phyloP scores from a whole-genome alignment of 441 rosid species.

The Biscutella laevigata region DNA sequence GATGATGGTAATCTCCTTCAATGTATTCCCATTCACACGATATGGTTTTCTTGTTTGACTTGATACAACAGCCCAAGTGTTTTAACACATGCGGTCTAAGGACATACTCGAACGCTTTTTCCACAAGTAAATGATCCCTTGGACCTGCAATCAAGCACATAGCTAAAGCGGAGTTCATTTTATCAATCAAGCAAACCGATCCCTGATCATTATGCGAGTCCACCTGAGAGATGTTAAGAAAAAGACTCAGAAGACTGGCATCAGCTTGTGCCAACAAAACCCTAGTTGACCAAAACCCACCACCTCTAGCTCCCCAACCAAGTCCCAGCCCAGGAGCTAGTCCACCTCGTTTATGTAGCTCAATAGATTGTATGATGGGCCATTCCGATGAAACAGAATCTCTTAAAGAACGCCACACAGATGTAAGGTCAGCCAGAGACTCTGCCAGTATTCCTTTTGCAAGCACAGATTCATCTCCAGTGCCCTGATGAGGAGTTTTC shows the following conservation, averaged over 20 bases:
- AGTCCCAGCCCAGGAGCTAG: slow-evolving; percentile 79
- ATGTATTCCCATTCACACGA: slow-evolving; percentile 36
- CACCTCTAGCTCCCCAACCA: slow-evolving; percentile 90
- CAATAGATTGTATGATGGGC: slow-evolving; percentile 53
- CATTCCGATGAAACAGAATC: slow-evolving; percentile 47
- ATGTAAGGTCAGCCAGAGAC: slow-evolving; percentile 43
- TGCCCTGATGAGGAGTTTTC: slow-evolving; percentile 26
- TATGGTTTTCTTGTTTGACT: slow-evolving; percentile 28
- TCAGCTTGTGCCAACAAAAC: slow-evolving; percentile 67
- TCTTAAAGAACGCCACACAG: slow-evolving; percentile 36
- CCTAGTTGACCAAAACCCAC: slow-evolving; percentile 76
- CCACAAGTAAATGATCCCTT: slow-evolving; percentile 46
- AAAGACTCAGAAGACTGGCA: slow-evolving; percentile 39
- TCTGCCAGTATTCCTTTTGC: slow-evolving; percentile 49
- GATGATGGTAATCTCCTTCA: slow-evolving; percentile 43
- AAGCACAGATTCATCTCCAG: slow-evolving; percentile 52
- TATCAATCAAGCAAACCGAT: slow-evolving; percentile 25
- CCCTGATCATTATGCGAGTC: slow-evolving; percentile 31
- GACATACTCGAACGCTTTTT: slow-evolving; percentile 53
- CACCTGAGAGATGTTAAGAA: slow-evolving; percentile 42
- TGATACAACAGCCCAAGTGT: slow-evolving; percentile 40
- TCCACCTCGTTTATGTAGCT: slow-evolving; percentile 77
- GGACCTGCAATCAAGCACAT: slow-evolving; percentile 63
- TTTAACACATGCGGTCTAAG: slow-evolving; percentile 51
- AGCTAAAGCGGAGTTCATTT: slow-evolving; percentile 48